Base-by-base conservation (phyloP, 1,284 basidiomycete species). In the Ustilago bromivora region DNA sequence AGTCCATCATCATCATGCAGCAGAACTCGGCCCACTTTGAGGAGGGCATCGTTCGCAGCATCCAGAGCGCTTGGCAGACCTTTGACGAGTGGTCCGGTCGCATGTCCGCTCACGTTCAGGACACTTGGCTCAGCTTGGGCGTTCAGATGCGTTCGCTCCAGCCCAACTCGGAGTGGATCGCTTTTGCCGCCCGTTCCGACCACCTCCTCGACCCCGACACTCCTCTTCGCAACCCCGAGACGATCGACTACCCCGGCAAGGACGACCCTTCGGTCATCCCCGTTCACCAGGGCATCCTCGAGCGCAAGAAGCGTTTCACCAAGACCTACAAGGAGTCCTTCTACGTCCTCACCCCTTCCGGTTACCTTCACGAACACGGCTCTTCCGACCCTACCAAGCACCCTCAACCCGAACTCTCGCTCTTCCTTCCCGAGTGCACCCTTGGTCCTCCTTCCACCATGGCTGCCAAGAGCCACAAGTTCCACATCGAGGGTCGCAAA, bases 1-100 rank as follows among this genome's bases (percentile, higher is more conserved):
- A 99, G 87, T 94, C 92, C n/a, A 93, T 98, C 85, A 92, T 99
- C 84, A 97, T 99, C 87, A 98, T 98, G 91, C 96, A 99, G 87
- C 87, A 98, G 83, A 98, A 98, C 87, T 94, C 93, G 55, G 96
- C 96, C 28, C 93, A 97, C 87, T 99, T 99, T 81, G 96, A 98
- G 87, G 94, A 95, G 84, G 96, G 96, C 71, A 94, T 99, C 82
- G 95, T 99, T 46, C 93, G 94, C 78, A 92, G 94, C 36, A 91
- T 99, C 78, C 95, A 99, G 88, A 95, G 94, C 41, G 95, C 96
- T 0, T 99, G 96, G 96, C 91, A 93, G 78, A 98, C 95, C 1
- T 99, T 94, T 85, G 94, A 96, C 84, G 96, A 98, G 87, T 99
- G 96, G 96, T 92, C 77, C 53, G 83, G 92, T 7, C 93, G 96